A percentile compares a stretch with the other conserved stretches of the same genome.
Evolutionary conservation across 2,329 filamentous ascomycete genomes (phyloP).

Genomic region (Beauveria sp.): DNA sequence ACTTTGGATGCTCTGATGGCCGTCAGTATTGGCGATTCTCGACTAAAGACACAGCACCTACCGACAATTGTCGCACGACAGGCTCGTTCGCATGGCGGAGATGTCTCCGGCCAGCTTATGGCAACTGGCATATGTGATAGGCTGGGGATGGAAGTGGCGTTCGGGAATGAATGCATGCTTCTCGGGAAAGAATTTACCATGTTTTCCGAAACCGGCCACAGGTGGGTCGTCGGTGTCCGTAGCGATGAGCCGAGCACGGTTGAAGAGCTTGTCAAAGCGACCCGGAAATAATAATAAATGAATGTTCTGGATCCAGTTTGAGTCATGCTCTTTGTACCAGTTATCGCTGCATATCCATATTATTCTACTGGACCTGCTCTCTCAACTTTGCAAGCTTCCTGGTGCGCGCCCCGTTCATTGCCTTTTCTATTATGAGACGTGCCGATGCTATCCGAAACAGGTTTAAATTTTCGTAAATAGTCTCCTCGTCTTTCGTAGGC

Average conservation of each 20-base stretch:
- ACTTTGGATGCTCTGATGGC: conserved; percentile 25
- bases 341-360: not conserved
- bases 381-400: too few species aligned
- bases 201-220: conserved; percentile 5
- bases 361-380: too few species aligned
- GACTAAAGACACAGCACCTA: conserved; percentile 12
- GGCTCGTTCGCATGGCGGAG: conserved; percentile 24
- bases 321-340: not conserved
- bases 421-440: not conserved
- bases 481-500: not conserved
- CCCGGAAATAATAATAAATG: not conserved
- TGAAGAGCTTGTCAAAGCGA: not conserved
- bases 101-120: not conserved
- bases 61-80: conserved; percentile 28
- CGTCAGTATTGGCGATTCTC: not conserved
- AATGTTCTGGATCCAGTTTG: not conserved
- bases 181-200: conserved; percentile 8
- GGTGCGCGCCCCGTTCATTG: too few species aligned
- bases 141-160: not conserved
- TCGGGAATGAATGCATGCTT: not conserved
- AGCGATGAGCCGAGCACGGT: not conserved
- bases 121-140: not conserved
- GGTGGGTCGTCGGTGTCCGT: not conserved
- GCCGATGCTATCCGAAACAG: not conserved
- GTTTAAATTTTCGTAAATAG: not conserved